A percentile compares a stretch with the other conserved stretches of the same genome.
These are phyloP conservation scores for Solanum dulcamara DNA, from an alignment of 257 asterid species.

Conservation along the genomic window DNA sequence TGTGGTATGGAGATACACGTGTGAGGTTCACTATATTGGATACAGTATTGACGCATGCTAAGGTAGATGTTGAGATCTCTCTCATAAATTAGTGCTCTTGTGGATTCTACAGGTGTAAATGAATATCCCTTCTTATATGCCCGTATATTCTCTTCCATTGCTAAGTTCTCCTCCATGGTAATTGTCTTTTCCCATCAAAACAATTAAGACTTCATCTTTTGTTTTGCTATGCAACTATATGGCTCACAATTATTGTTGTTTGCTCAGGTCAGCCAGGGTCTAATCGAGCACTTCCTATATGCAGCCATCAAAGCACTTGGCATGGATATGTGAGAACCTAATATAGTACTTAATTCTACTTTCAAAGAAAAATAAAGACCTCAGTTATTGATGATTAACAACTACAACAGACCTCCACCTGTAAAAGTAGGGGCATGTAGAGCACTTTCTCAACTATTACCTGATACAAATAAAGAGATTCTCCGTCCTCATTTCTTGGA, in stretches of 20 bases:
- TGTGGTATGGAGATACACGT: background rate
- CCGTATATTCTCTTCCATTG: constrained; percentile 75
- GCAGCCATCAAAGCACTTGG: constrained; percentile 75
- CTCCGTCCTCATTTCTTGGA: constrained; percentile 57
- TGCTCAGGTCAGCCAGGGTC: constrained; percentile 61
- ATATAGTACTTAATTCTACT: constrained; percentile 1
- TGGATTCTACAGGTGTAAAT: constrained; percentile 43
- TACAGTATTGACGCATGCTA: background rate
- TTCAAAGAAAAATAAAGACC: background rate
- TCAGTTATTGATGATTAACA: background rate
- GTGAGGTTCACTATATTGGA: background rate
- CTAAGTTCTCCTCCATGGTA: constrained; percentile 81
- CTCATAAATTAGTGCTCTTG: constrained; percentile 1
- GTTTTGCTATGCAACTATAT: constrained; percentile 2
- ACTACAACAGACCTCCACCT: constrained; percentile 63
- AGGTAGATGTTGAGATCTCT: background rate
- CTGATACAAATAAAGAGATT: constrained; percentile 50
- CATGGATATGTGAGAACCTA: constrained; percentile 77
- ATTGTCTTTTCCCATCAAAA: constrained; percentile 2
- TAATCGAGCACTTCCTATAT: constrained; percentile 53
- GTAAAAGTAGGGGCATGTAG: constrained; percentile 96
- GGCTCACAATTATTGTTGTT: background rate
- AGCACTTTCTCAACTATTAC: constrained; percentile 81
- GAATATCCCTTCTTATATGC: constrained; percentile 90
- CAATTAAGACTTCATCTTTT: constrained; percentile 7